Evolutionary conservation across 2,329 filamentous ascomycete species (phyloP), one percentile per base, ranked within the genome.

Genomic region (Colletotrichum magnum): DNA sequence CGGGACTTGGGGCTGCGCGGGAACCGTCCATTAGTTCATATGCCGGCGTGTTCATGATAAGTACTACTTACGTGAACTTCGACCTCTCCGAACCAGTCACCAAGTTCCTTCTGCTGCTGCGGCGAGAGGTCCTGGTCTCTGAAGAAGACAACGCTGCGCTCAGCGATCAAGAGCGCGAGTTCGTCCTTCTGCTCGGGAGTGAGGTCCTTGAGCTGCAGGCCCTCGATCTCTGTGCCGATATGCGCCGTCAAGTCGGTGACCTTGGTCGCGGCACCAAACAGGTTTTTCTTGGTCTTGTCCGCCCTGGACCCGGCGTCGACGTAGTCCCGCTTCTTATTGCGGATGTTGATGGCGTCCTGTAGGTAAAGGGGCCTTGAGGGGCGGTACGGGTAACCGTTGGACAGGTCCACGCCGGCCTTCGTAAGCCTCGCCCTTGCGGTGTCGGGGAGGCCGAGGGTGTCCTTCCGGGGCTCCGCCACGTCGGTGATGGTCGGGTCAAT

Each of bases 401-500:
- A 91, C 2, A 94, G 82, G 75, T 94, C 90, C 61, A 94, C 86
- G 1, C 89, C 91, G 0, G 90, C 90, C 70, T 92, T 93, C 72
- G 89, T 87, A 0, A 94, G 83, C 4, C 92, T 85, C 57, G 84
- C 81, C 1, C 85, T 83, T 1, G 91, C 81, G 1, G 86, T 73
- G 10, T 83, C 83, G 3, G 92, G 92, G 6, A 94, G 81, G 1
- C 83, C 85, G 1, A 94, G 82, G 0, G 81, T 89, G 75, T 93
- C 90, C 74, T 93, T 93, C 71, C 80, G 85, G 0, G 87, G 91
- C 69, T 86, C 79, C 6, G 86, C 87, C 15, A 89, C 87, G 75
- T 94, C 92, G 47, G 86, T 85, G 70, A 93, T 93, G 43, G 83
- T 81, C 5, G 88, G 80, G 64, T 89, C 83, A 72, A 93, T 90